Evolutionary conservation across 2,329 filamentous ascomycete genomes (phyloP), one percentile per base, ranked within the genome.

Genomic region (Ceratocystis alfenasii): DNA sequence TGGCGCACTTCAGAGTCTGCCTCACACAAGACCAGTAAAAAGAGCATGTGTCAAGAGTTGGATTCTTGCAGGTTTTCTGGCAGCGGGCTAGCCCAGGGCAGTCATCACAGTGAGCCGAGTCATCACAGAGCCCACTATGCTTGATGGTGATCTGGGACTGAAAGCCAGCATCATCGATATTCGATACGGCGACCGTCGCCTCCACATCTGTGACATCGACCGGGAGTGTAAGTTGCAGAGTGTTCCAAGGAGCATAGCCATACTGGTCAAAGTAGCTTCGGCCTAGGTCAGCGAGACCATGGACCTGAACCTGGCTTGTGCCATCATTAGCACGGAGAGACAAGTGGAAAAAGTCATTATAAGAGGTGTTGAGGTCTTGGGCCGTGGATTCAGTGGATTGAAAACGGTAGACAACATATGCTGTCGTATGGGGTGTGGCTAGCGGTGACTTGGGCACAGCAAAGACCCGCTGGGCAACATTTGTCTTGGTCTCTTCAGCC

Each of bases 31-130:
- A 57, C 45, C 63, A 64, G 59, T 67, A 65, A 30, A 67, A 67
- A 6, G 60, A 33, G 45, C 66, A 67, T 4, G 63, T 67, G 25
- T 65, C 59, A 6, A 30, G 6, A 5, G 48, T 41, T 10, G 63
- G 63, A 7, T 44, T 41, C 17, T 25, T 36, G 48, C 66, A 67
- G 1, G 60, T 45, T 12, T 22, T 30, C 28, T 67, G 63, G 66
- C 66, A 67, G n/a, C 63, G 63, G 6, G 66, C 59, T 33, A 67
- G 50, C 3, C 63, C 63, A 41, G 66, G 66, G 50, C 66, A 67
- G 10, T 63, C 63, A 6, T 50, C 59, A 30, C 63, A 67, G 22
- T 30, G 57, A 17, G 66, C 66, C 2, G 59, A 59, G 20, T 44
- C 15, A 17, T 50, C 60, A 33, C 63, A 67, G 36, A 67, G 20